Base-by-base conservation (phyloP, 768 basidiomycete genomes). In the Crassisporium funariophilum region DNA sequence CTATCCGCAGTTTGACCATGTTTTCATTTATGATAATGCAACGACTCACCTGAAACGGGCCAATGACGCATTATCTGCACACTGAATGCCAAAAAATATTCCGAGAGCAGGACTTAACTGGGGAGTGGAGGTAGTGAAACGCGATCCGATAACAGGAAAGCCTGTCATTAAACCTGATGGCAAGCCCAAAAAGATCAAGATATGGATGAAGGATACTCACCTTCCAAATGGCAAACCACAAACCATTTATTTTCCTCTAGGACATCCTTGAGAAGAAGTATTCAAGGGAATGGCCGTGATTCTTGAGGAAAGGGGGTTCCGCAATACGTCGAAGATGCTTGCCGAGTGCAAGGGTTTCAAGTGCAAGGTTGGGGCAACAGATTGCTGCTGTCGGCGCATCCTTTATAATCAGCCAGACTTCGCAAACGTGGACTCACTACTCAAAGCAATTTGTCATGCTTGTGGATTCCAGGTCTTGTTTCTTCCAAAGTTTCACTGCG, bases 401-500 rank as follows among this genome's bases (percentile, higher is more conserved):
- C 67, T 76, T 2, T 73, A 58, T 55, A 63, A 64, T 31, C 51
- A 76, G 41, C 67, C 67, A 4, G 71, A 77, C 47, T 77, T 76
- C 53, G 54, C 47, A 19, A 41, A 61, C 20, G 57, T 62, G 2
- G 47, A 62, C 42, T 68, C 68, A 0, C 41, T 60, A 35, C 58
- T 76, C 1, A 61, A 76, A 47, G 45, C 34, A 7, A 29, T 52
- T 5, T 65, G 54, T 47, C 42, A 61, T 13, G 36, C 41, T 5
- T 52, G 45, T n/a, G 62, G 61, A 13, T 47, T 60, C 34, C 1
- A 13, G 9, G 43, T 50, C 3, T 43, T 62, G 12, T 64, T 62
- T 41, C 50, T 64, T 13, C 61, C 60, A 7, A 69, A 67, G 43
- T 67, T 62, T 44, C 62, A 63, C 44, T 62, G 57, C 31, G 59